A percentile compares a stretch with the other conserved stretches of the same genome.
These are phyloP conservation scores for Rickenella mellea DNA, from an alignment of 768 basidiomycete genomes.

Conservation along the genomic window DNA sequence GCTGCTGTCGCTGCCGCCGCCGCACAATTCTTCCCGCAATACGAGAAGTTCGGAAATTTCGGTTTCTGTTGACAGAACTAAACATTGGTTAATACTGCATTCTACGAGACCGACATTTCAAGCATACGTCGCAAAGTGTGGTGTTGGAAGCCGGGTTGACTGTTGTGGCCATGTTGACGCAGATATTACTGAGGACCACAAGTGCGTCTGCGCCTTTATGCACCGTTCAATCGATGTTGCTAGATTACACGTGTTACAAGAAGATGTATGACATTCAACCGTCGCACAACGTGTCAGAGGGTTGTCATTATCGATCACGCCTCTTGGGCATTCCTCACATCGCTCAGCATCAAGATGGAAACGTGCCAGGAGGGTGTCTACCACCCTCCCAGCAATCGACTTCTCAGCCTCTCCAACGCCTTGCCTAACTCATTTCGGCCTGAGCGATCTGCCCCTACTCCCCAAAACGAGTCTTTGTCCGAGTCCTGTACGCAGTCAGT, in stretches of 20 bases:
- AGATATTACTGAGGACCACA: no score
- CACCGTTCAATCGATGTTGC: no score
- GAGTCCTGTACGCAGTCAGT: slow-evolving; percentile 37
- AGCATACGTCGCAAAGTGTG: slow-evolving; percentile 21
- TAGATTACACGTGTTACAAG: no score
- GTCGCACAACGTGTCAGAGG: no score
- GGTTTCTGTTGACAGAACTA: slow-evolving; percentile 45
- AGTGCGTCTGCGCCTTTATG: no score
- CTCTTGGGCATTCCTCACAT: no score
- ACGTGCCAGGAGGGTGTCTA: no score
- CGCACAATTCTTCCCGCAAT: slow-evolving; percentile 49
- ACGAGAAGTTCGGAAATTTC: slow-evolving; percentile 33
- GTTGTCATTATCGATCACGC: no score
- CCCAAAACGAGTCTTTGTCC: slow-evolving; percentile 74
- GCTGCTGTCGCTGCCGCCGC: slow-evolving; percentile 8
- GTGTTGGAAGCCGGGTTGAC: neutral
- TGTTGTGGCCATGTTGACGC: no score
- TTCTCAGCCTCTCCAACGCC: slow-evolving; percentile 52
- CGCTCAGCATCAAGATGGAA: no score
- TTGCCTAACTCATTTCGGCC: slow-evolving; percentile 72
- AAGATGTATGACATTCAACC: no score
- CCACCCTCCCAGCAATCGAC: no score
- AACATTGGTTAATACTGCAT: slow-evolving; percentile 1
- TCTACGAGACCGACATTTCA: neutral
- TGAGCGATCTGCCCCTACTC: slow-evolving; percentile 52